Base-by-base conservation (phyloP, 2,329 filamentous ascomycete genomes). In the Aspergillus chevalieri region DNA sequence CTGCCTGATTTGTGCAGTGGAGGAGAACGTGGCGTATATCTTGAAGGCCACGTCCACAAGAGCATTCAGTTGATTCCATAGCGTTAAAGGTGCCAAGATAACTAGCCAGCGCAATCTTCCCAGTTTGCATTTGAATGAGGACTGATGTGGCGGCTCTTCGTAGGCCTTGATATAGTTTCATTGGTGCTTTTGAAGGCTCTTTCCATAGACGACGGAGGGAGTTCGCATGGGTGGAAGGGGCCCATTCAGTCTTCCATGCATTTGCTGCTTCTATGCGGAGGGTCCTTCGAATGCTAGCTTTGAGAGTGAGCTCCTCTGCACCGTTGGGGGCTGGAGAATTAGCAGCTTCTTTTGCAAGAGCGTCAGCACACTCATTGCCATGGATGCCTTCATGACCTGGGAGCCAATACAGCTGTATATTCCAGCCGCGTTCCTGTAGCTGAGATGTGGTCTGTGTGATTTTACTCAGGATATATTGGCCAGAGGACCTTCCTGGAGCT, bases 401-500 rank as follows among this genome's bases (percentile, higher is more conserved):
- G 33, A 36, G 10, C 33, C 5, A 36, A 12, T 36, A 15, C 2
- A 36, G 10, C 12, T 6, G n/a, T 12, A 36, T 36, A 12, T 15
- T 4, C 33, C 33, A 36, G 33, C 33, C 7, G n/a, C 10, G 56
- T 54, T 3, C 58, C 46, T 1, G 56, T 53, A 52, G 42, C 3
- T 24, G 42, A n/a, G 6, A 17, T 7, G 26, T 10, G 6, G 26
- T 14, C 3, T 3, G 5, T 14, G 9, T 17, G 12, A 44, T 44
- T 3, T 33, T n/a, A 3, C 15, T 19, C 7, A 63, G 52, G 49
- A 61, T 62, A 44, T 67, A 66, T 48, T 65, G 53, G 38, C 63
- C 57, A 0, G 61, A 67, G 22, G 57, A 58, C 43, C 48, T 43
- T 36, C 60, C 59, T 7, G 58, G 63, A 43, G 62, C 59, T 28